Percentiles rank a stretch among this genome's conserved stretches.
phyloP scores from a whole-genome alignment of 495 filamentous ascomycete genomes.

The Chaetomium cochliodes region DNA sequence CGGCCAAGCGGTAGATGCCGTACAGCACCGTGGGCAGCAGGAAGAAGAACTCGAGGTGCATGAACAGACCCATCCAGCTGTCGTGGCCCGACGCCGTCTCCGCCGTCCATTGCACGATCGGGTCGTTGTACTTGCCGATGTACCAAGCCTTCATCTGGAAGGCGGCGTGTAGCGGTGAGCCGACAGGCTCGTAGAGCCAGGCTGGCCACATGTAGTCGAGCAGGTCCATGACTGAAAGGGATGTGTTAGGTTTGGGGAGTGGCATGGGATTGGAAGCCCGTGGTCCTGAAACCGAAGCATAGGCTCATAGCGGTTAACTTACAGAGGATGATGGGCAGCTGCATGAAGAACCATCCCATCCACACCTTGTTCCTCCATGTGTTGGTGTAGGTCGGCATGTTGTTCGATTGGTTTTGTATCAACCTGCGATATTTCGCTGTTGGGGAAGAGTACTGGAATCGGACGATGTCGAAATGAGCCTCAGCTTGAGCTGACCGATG shows the following conservation, averaged over 20 bases:
- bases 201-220: conserved; percentile 60
- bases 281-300: no score
- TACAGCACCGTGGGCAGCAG: conserved; percentile 69
- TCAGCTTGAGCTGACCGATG: neutral
- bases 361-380: conserved; percentile 55
- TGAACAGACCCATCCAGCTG: conserved; percentile 68
- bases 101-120: conserved; percentile 65
- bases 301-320: conserved; percentile 29
- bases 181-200: conserved; percentile 46
- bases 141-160: conserved; percentile 58
- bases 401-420: neutral
- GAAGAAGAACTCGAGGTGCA: conserved; percentile 66
- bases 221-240: conserved; percentile 59
- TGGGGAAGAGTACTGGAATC: no score
- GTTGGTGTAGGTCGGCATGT: conserved; percentile 37
- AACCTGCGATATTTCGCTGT: neutral
- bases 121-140: conserved; percentile 68
- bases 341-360: conserved; percentile 66
- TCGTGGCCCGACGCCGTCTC: conserved; percentile 34
- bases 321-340: conserved; percentile 69
- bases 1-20: conserved; percentile 37
- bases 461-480: no score
- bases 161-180: conserved; percentile 48
- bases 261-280: no score
- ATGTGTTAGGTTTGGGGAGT: neutral